A percentile compares a stretch with the other conserved stretches of the same genome.
phyloP scores from a whole-genome alignment of 1,139 yeast genomes.

The Candida gigantensis region DNA sequence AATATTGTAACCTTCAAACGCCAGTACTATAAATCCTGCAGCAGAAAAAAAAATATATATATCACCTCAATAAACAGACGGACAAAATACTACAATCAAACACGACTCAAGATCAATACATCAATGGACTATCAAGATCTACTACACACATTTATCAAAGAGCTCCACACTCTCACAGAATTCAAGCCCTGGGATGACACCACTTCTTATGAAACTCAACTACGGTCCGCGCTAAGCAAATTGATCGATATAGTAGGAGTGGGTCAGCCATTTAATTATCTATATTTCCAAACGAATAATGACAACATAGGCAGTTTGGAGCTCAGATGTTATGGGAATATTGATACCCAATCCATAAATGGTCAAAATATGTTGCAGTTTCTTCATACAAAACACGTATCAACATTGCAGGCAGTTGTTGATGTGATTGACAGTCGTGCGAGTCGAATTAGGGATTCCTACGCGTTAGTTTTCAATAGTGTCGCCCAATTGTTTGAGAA shows the following conservation, averaged over 20 bases:
- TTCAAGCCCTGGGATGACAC: conserved; percentile 12
- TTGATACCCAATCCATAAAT: not conserved
- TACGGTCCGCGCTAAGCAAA: conserved; percentile 17
- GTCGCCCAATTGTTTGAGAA: conserved; percentile 24
- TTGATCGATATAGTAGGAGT: conserved; percentile 9
- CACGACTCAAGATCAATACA: too few relatives aligned
- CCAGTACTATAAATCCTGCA: too few relatives aligned
- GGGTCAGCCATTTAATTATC: not conserved
- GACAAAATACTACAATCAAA: too few relatives aligned
- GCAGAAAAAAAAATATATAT: too few relatives aligned
- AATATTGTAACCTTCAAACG: too few relatives aligned
- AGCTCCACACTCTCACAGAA: conserved; percentile 23
- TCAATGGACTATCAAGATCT: conserved; percentile 15
- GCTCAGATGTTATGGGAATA: conserved; percentile 6
- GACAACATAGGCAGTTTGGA: conserved; percentile 9
- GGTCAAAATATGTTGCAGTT: conserved; percentile 4
- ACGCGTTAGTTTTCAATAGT: conserved; percentile 20
- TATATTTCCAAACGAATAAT: conserved; percentile 7
- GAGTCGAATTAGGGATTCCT: conserved; percentile 21
- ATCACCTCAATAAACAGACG: too few relatives aligned
- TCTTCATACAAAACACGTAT: conserved; percentile 3
- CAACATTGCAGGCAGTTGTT: conserved; percentile 8
- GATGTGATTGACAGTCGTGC: conserved; percentile 19
- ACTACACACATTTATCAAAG: conserved; percentile 25
- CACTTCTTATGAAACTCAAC: conserved; percentile 19